phyloP scores from a whole-genome alignment of 2,329 filamentous ascomycete genomes.

The Fusarium algeriense region DNA sequence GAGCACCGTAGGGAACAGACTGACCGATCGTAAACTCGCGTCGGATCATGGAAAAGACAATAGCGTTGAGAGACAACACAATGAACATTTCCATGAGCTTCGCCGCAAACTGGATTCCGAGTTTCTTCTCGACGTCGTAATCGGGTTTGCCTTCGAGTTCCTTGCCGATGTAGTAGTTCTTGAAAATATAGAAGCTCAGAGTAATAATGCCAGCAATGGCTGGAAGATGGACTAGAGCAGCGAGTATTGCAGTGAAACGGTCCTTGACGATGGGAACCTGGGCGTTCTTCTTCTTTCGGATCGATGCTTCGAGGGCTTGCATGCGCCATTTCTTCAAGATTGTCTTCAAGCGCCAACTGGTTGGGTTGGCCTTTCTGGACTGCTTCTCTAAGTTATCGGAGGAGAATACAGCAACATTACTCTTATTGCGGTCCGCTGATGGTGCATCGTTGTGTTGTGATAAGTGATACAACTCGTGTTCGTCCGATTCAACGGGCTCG shows the following conservation, averaged over 20 bases:
- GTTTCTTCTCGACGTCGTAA: constrained; percentile 37
- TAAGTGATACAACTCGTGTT: not conserved
- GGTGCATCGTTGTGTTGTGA: not conserved
- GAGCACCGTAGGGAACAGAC: constrained; percentile 36
- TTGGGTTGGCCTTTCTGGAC: not conserved
- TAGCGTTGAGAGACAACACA: constrained; percentile 31
- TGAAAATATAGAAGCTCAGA: constrained; percentile 41
- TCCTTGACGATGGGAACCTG: constrained; percentile 39
- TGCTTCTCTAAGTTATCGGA: not conserved
- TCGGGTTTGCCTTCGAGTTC: constrained; percentile 35
- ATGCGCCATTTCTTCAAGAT: constrained; percentile 38
- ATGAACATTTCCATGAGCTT: constrained; percentile 44
- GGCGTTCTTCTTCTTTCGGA: constrained; percentile 11
- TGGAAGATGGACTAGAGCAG: constrained; percentile 32
- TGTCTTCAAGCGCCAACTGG: constrained; percentile 30
- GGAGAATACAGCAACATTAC: not conserved
- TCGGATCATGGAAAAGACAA: constrained; percentile 37
- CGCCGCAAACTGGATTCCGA: constrained; percentile 37
- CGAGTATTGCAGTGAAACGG: constrained; percentile 27
- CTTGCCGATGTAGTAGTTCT: constrained; percentile 43
- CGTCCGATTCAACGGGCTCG: constrained; percentile 30
- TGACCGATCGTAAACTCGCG: constrained; percentile 35
- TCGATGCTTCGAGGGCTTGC: constrained; percentile 14
- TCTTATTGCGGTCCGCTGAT: not conserved
- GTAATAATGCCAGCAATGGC: constrained; percentile 34